These are phyloP conservation scores for Dittrichia graveolens DNA, from an alignment of 129 eudicot genomes.

Conservation along the genomic window DNA sequence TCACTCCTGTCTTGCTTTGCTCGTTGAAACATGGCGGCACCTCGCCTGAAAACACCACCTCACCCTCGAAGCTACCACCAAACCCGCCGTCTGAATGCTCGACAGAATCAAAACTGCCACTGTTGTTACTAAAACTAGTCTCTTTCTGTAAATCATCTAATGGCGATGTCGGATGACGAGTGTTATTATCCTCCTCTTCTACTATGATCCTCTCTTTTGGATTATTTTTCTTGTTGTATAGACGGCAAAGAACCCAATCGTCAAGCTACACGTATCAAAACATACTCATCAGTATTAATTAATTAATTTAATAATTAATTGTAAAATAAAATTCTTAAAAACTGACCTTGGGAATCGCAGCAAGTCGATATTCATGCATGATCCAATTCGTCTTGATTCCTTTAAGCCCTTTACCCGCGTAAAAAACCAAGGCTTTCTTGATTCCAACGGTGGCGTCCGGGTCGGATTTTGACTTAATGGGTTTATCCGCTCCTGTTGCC, in stretches of 20 bases:
- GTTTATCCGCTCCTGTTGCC: constrained; percentile 47
- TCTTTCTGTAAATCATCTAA: constrained; percentile 13
- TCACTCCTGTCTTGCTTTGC: constrained; percentile 3
- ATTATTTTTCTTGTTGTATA: constrained; percentile 42
- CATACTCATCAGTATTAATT: background rate
- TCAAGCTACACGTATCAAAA: constrained; percentile 30
- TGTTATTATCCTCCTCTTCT: background rate
- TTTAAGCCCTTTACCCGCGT: constrained; percentile 34
- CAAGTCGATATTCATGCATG: constrained; percentile 45
- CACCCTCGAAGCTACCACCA: constrained; percentile 26
- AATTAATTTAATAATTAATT: no score
- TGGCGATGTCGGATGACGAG: constrained; percentile 7
- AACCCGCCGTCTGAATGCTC: constrained; percentile 34
- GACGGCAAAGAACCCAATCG: constrained; percentile 46
- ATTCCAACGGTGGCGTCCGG: constrained; percentile 23
- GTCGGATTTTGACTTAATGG: constrained; percentile 21
- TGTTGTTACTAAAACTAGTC: constrained; percentile 25
- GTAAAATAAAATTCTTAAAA: background rate
- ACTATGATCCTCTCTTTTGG: constrained; percentile 21
- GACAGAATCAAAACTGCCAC: constrained; percentile 28
- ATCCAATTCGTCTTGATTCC: constrained; percentile 46
- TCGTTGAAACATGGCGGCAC: background rate
- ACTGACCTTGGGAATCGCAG: constrained; percentile 26
- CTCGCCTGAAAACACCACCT: background rate
- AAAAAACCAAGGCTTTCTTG: constrained; percentile 42